phyloP scores from a whole-genome alignment of 2,329 filamentous ascomycete genomes.

The Aspergillus brasiliensis region DNA sequence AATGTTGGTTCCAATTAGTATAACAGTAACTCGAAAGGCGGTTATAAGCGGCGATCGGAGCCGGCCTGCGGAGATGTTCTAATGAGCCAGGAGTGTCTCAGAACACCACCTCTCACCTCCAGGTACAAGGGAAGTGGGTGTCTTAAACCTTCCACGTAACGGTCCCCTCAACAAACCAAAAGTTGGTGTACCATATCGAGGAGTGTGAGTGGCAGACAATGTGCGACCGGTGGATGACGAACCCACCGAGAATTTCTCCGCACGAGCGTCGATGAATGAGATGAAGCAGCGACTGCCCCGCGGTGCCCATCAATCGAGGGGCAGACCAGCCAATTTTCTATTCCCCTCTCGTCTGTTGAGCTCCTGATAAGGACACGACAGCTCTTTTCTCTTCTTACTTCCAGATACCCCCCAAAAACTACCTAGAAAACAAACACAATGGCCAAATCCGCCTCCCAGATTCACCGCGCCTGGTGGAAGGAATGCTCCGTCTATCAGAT shows the following conservation, averaged over 20 bases:
- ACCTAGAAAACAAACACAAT: neutral
- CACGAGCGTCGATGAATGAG: conserved; percentile 2
- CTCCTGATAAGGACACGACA: neutral
- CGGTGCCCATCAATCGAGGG: conserved; percentile 1
- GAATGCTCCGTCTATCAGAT: conserved; percentile 61
- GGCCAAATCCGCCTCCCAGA: conserved; percentile 14
- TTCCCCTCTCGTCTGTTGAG: neutral
- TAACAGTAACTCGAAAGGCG: too few species aligned
- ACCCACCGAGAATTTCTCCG: conserved; percentile 12
- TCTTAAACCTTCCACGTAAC: neutral
- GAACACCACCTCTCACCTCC: neutral
- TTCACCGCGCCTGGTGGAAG: conserved; percentile 55
- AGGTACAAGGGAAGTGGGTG: neutral
- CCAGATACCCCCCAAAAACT: neutral
- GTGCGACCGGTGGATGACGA: neutral
- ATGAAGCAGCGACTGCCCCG: conserved; percentile 4
- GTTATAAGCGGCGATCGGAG: too few species aligned
- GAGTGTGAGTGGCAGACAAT: conserved; percentile 2
- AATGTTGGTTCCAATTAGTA: too few species aligned
- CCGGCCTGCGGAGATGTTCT: too few species aligned
- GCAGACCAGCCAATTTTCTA: neutral
- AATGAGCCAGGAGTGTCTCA: too few species aligned
- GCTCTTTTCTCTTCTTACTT: neutral
- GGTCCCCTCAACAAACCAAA: neutral
- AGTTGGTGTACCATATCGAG: neutral